A percentile compares a stretch with the other conserved stretches of the same genome.
phyloP scores from a whole-genome alignment of 176 grass and related monocot genomes.

The Oryza meyeriana region DNA sequence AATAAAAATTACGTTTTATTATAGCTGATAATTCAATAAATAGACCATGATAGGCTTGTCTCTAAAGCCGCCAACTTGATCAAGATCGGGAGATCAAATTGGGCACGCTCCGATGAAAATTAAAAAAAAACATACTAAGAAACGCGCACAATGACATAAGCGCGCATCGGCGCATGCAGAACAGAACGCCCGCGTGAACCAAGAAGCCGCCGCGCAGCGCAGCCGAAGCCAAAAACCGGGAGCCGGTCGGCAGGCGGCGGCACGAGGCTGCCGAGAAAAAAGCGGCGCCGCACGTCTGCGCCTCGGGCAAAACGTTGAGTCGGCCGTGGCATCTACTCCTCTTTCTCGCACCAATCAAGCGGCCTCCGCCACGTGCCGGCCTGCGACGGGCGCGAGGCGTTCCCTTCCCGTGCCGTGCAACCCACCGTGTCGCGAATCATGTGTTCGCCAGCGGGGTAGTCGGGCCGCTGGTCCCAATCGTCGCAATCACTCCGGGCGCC shows the following conservation, averaged over 20 bases:
- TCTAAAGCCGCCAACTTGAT: not conserved
- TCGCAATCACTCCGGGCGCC: slow-evolving; percentile 6
- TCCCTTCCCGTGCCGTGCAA: slow-evolving; percentile 12
- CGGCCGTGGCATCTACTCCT: not conserved
- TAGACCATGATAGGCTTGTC: too few species aligned
- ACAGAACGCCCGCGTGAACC: not conserved
- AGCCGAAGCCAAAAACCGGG: not conserved
- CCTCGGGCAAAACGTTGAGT: not conserved
- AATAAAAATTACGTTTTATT: too few species aligned
- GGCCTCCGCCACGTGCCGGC: not conserved
- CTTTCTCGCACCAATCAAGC: not conserved
- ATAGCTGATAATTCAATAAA: too few species aligned
- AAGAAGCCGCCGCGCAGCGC: not conserved
- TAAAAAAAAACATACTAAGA: not conserved
- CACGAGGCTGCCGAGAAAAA: not conserved
- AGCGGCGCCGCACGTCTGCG: not conserved
- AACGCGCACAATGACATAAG: not conserved
- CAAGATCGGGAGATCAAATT: slow-evolving; percentile 6
- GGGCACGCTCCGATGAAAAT: not conserved
- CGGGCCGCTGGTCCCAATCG: slow-evolving; percentile 41
- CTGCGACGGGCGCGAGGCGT: not conserved
- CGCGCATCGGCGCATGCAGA: not conserved
- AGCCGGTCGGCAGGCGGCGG: slow-evolving; percentile 23
- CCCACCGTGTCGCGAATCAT: not conserved
- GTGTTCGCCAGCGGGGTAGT: not conserved